Base-by-base conservation (phyloP, 2,329 filamentous ascomycete genomes). In the Mariannaea sp. region DNA sequence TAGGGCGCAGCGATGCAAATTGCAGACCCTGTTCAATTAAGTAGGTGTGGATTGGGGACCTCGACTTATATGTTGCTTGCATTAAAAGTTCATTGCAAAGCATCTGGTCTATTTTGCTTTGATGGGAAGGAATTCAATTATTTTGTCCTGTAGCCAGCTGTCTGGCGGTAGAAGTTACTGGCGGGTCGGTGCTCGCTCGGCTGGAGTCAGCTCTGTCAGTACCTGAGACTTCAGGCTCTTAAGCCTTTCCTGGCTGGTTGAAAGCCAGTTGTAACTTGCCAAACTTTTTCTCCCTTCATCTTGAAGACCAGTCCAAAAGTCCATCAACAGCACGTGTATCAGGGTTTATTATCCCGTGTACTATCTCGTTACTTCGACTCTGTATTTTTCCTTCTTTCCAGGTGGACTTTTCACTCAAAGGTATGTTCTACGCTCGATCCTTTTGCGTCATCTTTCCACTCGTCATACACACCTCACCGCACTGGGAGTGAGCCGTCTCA, bases 221-320 rank as follows among this genome's bases (percentile, higher is more conserved):
- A 68, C 70, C 68, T 71, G 65, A 72, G 62, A 70, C 64, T 66
- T 71, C 67, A 71, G 70, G 69, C 70, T 58, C 53, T 57, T 64
- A 68, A 51, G 49, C 39, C 52, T 36, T 49, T 49, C 47, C 38
- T 40, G 42, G 47, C 59, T 55, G 59, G 39, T 51, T 56, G 55
- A 55, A 52, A 42, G 46, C 48, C 26, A 46, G 49, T 19, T 16
- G n/a, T 52, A 56, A 53, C 57, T 57, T 42, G 56, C 47, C 62
- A 67, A 70, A 68, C 65, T 64, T 70, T 70, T 68, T 63, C 54
- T 56, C 59, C 56, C 58, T 68, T 52, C 58, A 53, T 48, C n/a
- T 49, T 39, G 32, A 58, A 64, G 61, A 60, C 60, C 65, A 66
- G 62, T 61, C 55, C 55, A 56, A 56, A 52, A 57, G 57, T 55